Base-by-base conservation (phyloP, 176 grass and related monocot species). In the Musa troglodytarum region DNA sequence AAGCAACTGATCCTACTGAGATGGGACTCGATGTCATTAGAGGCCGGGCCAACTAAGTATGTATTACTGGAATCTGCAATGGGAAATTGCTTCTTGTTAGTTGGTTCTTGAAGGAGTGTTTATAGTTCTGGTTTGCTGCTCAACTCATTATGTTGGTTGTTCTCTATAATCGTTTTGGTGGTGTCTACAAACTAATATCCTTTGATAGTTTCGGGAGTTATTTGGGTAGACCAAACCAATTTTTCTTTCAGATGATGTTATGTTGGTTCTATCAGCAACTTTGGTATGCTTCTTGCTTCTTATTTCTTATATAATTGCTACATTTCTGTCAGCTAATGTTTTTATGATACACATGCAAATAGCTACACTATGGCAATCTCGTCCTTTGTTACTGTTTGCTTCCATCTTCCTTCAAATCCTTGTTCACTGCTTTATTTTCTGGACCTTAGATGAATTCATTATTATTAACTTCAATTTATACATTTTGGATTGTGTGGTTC, bases 1-100 rank as follows among this genome's bases (percentile, higher is more conserved):
- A 92, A 50, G 92, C 92, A 24, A 96, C 92, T 2, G 92, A 96
- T 78, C 67, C 85, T 1, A 82, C 74, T 23, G 92, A 92, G 29
- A 87, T 96, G 69, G 84, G 89, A 43, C 59, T 89, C 0, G 92
- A 92, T 20, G 82, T 77, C 20, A 84, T 96, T 82, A 92, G 75
- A 49, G 86, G 88, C 63, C 80, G 82, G 3, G 92, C 80, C 2
- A 69, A 65, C 53, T 96, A 83, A 62, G 55, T 11, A 11, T 8
- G 9, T 23, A 17, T 71, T 83, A 12, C 26, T 64, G 26, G 49
- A 57, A 68, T 54, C 28, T n/a, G 81, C 77, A 63, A 74, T 52
- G 16, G 67, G 61, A 69, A 23, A 63, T 61, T 82, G 8, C 63
- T 74, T 52, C 68, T 72, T 57, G 51, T 43, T 43, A 43, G 73